These are phyloP conservation scores for Sporisorium scitamineum DNA, from an alignment of 1,284 basidiomycete species.

Conservation along the genomic window DNA sequence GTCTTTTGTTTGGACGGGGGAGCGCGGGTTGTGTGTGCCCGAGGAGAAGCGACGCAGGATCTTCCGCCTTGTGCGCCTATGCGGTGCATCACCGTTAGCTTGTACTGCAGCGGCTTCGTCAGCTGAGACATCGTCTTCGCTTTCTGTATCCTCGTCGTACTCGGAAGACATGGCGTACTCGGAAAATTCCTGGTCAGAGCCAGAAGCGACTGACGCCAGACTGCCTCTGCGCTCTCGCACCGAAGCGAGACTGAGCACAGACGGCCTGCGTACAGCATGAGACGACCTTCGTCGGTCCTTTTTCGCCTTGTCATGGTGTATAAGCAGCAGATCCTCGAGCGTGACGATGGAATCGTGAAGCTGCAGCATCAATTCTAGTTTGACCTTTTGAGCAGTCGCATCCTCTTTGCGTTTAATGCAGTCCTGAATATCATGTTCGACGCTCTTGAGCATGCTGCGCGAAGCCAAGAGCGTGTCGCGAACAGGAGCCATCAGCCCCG, in stretches of 20 bases:
- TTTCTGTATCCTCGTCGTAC: constrained; percentile 36
- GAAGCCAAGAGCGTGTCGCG: constrained; percentile 39
- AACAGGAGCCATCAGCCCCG: constrained; percentile 41
- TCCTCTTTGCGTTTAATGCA: constrained; percentile 84
- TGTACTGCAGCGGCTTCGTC: neutral
- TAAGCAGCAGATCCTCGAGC: constrained; percentile 82
- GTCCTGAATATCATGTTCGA: constrained; percentile 82
- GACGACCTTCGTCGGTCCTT: constrained; percentile 13
- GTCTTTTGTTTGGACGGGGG: neutral
- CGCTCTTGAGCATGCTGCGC: constrained; percentile 74
- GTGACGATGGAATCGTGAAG: constrained; percentile 87
- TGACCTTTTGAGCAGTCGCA: constrained; percentile 73
- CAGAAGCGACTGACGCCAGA: constrained; percentile 12
- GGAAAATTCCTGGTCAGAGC: constrained; percentile 19
- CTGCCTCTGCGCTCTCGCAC: constrained; percentile 13
- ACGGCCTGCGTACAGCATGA: constrained; percentile 17
- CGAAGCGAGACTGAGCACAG: constrained; percentile 20
- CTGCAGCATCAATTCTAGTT: constrained; percentile 85
- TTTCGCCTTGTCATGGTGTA: constrained; percentile 64
- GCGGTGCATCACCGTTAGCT: constrained; percentile 1
- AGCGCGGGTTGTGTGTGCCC: neutral
- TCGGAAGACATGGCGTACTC: constrained; percentile 45
- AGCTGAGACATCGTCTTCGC: constrained; percentile 10
- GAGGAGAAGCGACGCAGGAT: constrained; percentile 20
- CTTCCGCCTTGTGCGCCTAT: constrained; percentile 15